Percentiles rank a stretch among this genome's conserved stretches.
Conservation (phyloP, 768 basidiomycete genomes). For the Amanita pallidorosea region DNA sequence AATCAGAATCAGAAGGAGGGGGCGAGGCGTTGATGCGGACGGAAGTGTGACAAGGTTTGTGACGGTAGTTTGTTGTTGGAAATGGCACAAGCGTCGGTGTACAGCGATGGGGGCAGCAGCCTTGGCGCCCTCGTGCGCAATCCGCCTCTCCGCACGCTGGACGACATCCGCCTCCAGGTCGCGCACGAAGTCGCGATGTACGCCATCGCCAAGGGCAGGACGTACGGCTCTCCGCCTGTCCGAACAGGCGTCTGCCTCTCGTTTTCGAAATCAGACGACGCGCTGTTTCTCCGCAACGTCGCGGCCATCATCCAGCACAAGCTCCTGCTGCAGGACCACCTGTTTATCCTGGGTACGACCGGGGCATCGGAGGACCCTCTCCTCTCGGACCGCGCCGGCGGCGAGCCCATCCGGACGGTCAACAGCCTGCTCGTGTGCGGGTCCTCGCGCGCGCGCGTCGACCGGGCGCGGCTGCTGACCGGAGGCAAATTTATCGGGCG, state of each 20-base stretch:
- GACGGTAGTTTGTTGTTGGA: too few species aligned
- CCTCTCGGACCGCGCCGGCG: slow-evolving; percentile 7
- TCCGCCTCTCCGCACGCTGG: slow-evolving; percentile 23
- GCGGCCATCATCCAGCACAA: slow-evolving; percentile 34
- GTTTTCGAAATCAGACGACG: slow-evolving; percentile 46
- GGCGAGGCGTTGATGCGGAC: too few species aligned
- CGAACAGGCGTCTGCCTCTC: slow-evolving; percentile 52
- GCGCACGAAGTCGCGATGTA: slow-evolving; percentile 38
- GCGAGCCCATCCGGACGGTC: slow-evolving; percentile 13
- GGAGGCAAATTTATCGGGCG: slow-evolving; percentile 64
- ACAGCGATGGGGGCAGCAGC: not conserved
- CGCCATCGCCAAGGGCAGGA: slow-evolving; percentile 29
- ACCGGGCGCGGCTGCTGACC: slow-evolving; percentile 55
- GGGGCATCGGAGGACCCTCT: slow-evolving; percentile 7
- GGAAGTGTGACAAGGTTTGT: too few species aligned
- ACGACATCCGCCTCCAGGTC: slow-evolving; percentile 40
- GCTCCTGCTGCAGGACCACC: slow-evolving; percentile 30
- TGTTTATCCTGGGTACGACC: slow-evolving; percentile 47
- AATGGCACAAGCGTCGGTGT: not conserved
- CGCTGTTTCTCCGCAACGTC: slow-evolving; percentile 44
- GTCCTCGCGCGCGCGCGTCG: slow-evolving; percentile 44
- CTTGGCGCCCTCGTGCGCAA: not conserved
- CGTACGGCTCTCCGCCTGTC: slow-evolving; percentile 12
- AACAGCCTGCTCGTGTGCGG: slow-evolving; percentile 50
- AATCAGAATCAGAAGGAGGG: too few species aligned